Evolutionary conservation across 192 early-diverging fungal species (phyloP).

Genomic region (Geosiphon pyriformis): DNA sequence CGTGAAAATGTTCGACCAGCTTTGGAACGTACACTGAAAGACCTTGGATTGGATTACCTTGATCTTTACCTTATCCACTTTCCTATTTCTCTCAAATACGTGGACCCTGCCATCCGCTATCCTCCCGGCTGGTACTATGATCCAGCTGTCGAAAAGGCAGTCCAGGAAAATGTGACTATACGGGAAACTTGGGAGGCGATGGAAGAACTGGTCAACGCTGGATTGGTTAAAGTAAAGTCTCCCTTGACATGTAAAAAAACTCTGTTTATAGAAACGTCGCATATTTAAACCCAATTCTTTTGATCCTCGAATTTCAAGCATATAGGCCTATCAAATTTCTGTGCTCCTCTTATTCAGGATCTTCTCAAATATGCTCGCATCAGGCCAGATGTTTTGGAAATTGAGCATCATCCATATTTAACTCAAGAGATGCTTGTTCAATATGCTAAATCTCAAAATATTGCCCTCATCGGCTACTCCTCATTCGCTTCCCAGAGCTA

Average conservation of each 20-base stretch:
- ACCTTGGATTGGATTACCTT: constrained; percentile 51
- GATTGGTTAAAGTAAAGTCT: constrained; percentile 36
- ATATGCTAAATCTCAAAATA: constrained; percentile 49
- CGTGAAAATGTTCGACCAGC: constrained; percentile 48
- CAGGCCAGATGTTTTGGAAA: constrained; percentile 67
- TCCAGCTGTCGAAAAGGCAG: constrained; percentile 23
- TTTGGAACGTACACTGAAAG: constrained; percentile 46
- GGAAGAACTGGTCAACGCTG: constrained; percentile 61
- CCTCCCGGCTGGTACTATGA: constrained; percentile 41
- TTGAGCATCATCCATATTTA: constrained; percentile 73
- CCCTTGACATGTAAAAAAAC: background rate
- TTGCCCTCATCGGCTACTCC: constrained; percentile 69
- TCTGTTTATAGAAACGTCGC: too few species aligned
- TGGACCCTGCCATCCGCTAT: constrained; percentile 36
- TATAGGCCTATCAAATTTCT: constrained; percentile 73
- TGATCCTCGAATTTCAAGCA: constrained; percentile 3
- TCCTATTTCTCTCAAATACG: constrained; percentile 54
- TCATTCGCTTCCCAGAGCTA: constrained; percentile 57
- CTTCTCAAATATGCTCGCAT: constrained; percentile 52
- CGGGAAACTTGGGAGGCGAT: constrained; percentile 66
- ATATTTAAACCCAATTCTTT: too few species aligned
- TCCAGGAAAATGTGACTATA: constrained; percentile 42
- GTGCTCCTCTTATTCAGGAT: constrained; percentile 46
- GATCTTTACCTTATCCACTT: constrained; percentile 73
- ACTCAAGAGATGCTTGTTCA: constrained; percentile 59